phyloP scores from a whole-genome alignment of 495 filamentous ascomycete species.

The Penicillium goetzii region DNA sequence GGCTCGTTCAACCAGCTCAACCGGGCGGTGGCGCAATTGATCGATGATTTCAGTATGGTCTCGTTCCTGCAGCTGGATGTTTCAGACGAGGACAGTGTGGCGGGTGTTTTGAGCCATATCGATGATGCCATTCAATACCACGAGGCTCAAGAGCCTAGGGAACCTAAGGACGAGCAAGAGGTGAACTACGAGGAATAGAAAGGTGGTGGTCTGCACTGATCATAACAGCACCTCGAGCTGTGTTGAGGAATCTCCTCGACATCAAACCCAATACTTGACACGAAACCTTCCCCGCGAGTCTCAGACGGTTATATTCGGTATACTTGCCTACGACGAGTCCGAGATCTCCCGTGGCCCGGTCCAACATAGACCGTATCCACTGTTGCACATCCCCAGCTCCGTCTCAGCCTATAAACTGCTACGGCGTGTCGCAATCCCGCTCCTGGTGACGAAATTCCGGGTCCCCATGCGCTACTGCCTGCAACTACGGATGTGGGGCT shows the following conservation, averaged over 20 bases:
- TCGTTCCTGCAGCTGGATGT: conserved; percentile 88
- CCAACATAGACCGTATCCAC: background rate
- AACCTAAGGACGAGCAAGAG: conserved; percentile 78
- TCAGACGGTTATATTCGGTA: background rate
- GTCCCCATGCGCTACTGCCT: background rate
- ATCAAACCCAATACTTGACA: background rate
- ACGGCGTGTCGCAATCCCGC: background rate
- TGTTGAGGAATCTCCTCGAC: background rate
- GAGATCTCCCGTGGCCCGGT: background rate
- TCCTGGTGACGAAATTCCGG: conserved; percentile 4
- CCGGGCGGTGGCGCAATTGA: conserved; percentile 80
- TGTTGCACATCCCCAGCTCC: background rate
- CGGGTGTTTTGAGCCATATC: conserved; percentile 90
- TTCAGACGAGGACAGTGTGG: conserved; percentile 92
- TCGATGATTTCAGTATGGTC: conserved; percentile 98
- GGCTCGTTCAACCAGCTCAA: conserved; percentile 78
- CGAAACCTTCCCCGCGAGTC: conserved; percentile 1
- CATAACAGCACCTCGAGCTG: background rate
- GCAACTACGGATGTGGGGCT: conserved; percentile 7
- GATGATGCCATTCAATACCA: conserved; percentile 96
- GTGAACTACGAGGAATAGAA: conserved; percentile 60
- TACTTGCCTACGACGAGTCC: background rate
- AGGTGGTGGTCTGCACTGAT: background rate
- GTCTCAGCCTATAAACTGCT: background rate
- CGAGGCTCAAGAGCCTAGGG: conserved; percentile 92